These are phyloP conservation scores for Spathaspora arborariae DNA, from an alignment of 805 yeast species.

Conservation along the genomic window DNA sequence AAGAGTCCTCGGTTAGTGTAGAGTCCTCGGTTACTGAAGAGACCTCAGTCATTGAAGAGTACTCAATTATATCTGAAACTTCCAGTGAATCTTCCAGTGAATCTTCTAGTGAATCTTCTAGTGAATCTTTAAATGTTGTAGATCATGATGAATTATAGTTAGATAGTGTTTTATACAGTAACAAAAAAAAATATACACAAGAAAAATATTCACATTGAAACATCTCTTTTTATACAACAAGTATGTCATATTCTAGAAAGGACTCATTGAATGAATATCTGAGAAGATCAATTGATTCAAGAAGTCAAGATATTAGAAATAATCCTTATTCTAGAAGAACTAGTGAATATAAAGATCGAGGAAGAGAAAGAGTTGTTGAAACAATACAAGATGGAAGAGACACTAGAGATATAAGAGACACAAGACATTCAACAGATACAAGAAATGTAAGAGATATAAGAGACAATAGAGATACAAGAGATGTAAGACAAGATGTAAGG, in stretches of 20 bases:
- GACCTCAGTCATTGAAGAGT: too few species aligned
- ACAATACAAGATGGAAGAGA: neutral
- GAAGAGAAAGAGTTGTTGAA: slow-evolving; percentile 2
- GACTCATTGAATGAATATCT: neutral
- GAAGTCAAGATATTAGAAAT: neutral
- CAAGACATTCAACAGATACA: too few species aligned
- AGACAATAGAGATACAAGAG: too few species aligned
- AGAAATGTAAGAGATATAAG: neutral
- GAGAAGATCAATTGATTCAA: neutral
- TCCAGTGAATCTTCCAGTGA: too few species aligned
- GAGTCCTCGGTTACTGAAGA: too few species aligned
- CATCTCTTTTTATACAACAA: neutral
- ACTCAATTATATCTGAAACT: too few species aligned
- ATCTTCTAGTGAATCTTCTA: too few species aligned
- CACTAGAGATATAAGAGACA: neutral
- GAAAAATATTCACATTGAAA: neutral
- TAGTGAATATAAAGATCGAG: slow-evolving; percentile 3
- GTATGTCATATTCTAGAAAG: neutral
- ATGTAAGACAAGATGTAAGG: too few species aligned
- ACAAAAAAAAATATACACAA: too few species aligned
- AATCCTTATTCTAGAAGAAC: slow-evolving; percentile 1
- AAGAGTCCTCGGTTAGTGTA: neutral
- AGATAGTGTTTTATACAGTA: neutral
- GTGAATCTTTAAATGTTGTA: neutral
- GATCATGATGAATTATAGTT: slow-evolving; percentile 4